These are phyloP conservation scores for Nicotiana noctiflora DNA, from an alignment of 257 asterid species.

Conservation along the genomic window DNA sequence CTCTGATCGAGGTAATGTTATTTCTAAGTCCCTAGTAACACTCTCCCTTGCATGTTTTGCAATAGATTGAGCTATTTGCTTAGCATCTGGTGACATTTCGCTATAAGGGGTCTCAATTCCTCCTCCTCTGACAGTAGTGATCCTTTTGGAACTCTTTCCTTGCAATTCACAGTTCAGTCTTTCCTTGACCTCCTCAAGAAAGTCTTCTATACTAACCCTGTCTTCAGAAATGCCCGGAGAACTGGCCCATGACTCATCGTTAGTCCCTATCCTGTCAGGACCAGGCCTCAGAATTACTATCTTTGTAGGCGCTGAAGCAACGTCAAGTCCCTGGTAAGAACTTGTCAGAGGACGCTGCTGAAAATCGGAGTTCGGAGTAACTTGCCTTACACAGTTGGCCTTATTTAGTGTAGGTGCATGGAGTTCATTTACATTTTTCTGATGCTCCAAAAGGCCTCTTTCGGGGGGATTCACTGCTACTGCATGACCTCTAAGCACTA, in stretches of 20 bases:
- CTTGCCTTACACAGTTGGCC: constrained; percentile 24
- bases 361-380: constrained; percentile 15
- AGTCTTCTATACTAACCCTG: constrained; percentile 64
- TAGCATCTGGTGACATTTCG: constrained; percentile 73
- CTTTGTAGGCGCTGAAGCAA: constrained; percentile 44
- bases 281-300: constrained; percentile 90
- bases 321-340: constrained; percentile 24
- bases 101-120: constrained; percentile 87
- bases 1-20: constrained; percentile 67
- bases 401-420: constrained; percentile 30
- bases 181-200: constrained; percentile 91
- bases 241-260: constrained; percentile 60
- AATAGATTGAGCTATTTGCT: constrained; percentile 66
- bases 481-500: constrained; percentile 21
- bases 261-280: constrained; percentile 42
- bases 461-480: constrained; percentile 20
- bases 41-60: constrained; percentile 76
- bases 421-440: constrained; percentile 16
- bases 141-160: constrained; percentile 52
- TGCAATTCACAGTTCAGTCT: constrained; percentile 74
- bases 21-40: constrained; percentile 54
- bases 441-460: constrained; percentile 25
- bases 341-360: constrained; percentile 23
- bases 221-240: constrained; percentile 72
- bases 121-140: constrained; percentile 65